A percentile compares a stretch with the other conserved stretches of the same genome.
Evolutionary conservation across 805 yeast genomes (phyloP).

Genomic region (Scheffersomyces lignosus): DNA sequence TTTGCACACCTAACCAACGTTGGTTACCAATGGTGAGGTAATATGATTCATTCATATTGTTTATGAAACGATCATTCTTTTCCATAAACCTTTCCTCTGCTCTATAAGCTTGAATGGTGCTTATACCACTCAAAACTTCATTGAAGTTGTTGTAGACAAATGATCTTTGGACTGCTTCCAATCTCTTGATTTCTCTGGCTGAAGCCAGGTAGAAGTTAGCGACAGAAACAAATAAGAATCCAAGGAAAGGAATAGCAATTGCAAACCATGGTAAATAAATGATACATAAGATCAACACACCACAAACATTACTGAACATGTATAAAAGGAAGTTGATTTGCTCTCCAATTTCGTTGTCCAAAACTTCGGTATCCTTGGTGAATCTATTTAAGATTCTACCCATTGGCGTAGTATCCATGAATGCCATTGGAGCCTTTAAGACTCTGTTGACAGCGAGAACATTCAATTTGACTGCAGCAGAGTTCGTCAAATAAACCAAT

Average conservation of each 20-base stretch:
- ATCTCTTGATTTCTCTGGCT: conserved; percentile 38
- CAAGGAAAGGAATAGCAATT: conserved; percentile 34
- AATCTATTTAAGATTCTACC: conserved; percentile 27
- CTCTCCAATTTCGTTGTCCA: conserved; percentile 24
- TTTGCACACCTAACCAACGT: conserved; percentile 36
- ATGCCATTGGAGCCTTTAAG: conserved; percentile 22
- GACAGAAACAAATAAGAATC: conserved; percentile 22
- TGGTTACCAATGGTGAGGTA: conserved; percentile 36
- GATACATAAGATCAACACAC: conserved; percentile 29
- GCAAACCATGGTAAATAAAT: conserved; percentile 43
- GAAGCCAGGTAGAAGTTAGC: conserved; percentile 39
- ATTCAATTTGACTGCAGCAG: conserved; percentile 15
- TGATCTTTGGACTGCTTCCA: conserved; percentile 42
- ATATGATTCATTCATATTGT: conserved; percentile 39
- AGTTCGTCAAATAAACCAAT: conserved; percentile 13
- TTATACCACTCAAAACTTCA: conserved; percentile 37
- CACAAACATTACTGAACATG: conserved; percentile 13
- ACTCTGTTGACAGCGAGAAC: conserved; percentile 13
- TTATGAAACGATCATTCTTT: conserved; percentile 25
- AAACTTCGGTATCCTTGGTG: conserved; percentile 23
- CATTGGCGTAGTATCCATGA: conserved; percentile 25
- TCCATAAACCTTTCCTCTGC: conserved; percentile 25
- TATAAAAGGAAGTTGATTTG: conserved; percentile 14
- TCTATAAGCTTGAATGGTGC: conserved; percentile 36
- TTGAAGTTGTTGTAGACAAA: conserved; percentile 41